Evolutionary conservation across 371 early-diverging fungal genomes (phyloP).

Genomic region (Entomophthora muscae): DNA sequence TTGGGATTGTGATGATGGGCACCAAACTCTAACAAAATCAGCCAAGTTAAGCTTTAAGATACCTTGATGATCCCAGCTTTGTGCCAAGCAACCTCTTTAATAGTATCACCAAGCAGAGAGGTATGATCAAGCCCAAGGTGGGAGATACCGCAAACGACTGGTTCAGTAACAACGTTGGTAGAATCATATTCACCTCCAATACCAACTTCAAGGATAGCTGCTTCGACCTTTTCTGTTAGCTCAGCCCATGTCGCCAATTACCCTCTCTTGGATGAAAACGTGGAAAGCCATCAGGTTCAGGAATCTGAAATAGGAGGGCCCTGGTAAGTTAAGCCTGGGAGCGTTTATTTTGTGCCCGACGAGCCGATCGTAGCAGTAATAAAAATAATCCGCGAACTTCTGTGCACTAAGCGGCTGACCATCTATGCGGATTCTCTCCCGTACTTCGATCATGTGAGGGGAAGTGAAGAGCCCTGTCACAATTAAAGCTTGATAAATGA

Average conservation of each 20-base stretch:
- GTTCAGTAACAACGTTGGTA: conserved; percentile 54
- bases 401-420: conserved; percentile 60
- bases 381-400: conserved; percentile 70
- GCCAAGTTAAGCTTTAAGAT: background rate
- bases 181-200: conserved; percentile 75
- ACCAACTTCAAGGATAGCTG: conserved; percentile 65
- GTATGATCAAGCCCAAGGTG: conserved; percentile 69
- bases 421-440: conserved; percentile 87
- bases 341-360: conserved; percentile 14
- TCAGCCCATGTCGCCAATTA: conserved; percentile 7
- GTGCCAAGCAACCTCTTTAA: conserved; percentile 81
- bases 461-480: conserved; percentile 67
- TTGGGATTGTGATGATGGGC: conserved; percentile 43
- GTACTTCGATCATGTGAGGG: conserved; percentile 80
- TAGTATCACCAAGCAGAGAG: conserved; percentile 46
- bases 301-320: conserved; percentile 80
- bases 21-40: conserved; percentile 14
- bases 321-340: conserved; percentile 15
- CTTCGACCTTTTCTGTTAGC: conserved; percentile 33
- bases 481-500: background rate
- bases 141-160: conserved; percentile 62
- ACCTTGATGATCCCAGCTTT: conserved; percentile 84
- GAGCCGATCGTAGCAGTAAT: conserved; percentile 61
- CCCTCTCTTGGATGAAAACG: conserved; percentile 61
- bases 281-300: conserved; percentile 80